phyloP scores from a whole-genome alignment of 2,329 filamentous ascomycete species.

The Fusarium chuoi region DNA sequence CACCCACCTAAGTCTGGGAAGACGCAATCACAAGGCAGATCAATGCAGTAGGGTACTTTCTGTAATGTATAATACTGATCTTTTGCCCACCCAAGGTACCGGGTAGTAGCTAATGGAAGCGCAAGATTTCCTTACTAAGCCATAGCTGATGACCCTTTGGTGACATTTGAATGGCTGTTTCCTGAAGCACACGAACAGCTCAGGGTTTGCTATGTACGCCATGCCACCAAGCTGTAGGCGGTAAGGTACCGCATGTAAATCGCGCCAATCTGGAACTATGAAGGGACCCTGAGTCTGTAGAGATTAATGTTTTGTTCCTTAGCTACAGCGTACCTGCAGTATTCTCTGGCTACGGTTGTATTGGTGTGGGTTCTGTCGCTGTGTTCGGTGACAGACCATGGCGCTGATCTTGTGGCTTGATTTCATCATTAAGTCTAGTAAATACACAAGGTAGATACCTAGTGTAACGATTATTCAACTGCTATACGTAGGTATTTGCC shows the following conservation, averaged over 20 bases:
- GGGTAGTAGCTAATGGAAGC: constrained; percentile 8
- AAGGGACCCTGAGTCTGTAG: constrained; percentile 16
- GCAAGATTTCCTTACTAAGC: constrained; percentile 18
- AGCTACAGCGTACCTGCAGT: constrained; percentile 39
- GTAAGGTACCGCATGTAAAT: constrained; percentile 35
- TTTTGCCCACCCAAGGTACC: not conserved
- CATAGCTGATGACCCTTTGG: not conserved
- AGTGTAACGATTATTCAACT: not conserved
- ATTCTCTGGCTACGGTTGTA: constrained; percentile 9
- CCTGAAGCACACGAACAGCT: constrained; percentile 25
- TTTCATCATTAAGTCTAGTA: not conserved
- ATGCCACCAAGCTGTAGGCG: constrained; percentile 33
- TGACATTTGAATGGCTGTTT: constrained; percentile 33
- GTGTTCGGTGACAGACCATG: not conserved
- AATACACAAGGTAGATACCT: not conserved
- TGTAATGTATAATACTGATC: not conserved
- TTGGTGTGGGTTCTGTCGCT: not conserved
- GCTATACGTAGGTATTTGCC: not conserved
- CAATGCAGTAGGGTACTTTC: constrained; percentile 36
- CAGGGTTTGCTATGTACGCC: constrained; percentile 33
- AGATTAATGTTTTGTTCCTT: constrained; percentile 12
- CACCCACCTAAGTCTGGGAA: constrained; percentile 28
- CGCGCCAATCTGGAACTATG: constrained; percentile 29
- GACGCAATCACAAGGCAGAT: constrained; percentile 40
- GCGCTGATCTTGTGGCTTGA: not conserved